Percentiles rank a stretch among this genome's conserved stretches.
Conservation (phyloP, 805 yeast genomes). For the Yarrowia porcina region DNA sequence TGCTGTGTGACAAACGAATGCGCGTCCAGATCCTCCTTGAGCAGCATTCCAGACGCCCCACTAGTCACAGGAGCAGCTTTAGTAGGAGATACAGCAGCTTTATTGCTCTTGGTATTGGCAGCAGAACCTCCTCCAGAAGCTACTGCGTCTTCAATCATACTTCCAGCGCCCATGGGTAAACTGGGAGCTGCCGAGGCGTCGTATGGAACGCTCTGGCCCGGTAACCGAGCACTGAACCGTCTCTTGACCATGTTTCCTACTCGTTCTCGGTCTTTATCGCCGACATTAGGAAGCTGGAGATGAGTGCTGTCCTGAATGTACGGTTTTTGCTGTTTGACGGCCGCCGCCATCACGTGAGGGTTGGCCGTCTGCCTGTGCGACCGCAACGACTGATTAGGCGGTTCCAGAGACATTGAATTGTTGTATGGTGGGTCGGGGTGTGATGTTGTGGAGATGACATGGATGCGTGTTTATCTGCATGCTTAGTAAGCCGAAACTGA, state of each 20-base stretch:
- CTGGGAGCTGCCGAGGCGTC: conserved; percentile 65
- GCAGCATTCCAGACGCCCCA: conserved; percentile 24
- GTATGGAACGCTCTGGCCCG: conserved; percentile 66
- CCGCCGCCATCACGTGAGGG: conserved; percentile 18
- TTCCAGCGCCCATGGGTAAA: conserved; percentile 71
- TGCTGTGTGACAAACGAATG: conserved; percentile 48
- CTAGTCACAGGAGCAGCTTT: conserved; percentile 9
- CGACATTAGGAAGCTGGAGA: conserved; percentile 31
- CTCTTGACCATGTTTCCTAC: conserved; percentile 34
- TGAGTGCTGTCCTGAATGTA: conserved; percentile 27
- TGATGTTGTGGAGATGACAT: neutral
- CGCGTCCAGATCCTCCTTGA: conserved; percentile 44
- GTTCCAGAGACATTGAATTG: neutral
- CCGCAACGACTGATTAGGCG: conserved; percentile 33
- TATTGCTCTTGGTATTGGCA: neutral
- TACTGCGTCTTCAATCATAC: conserved; percentile 54
- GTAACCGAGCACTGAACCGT: conserved; percentile 33
- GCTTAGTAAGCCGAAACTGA: too few species aligned
- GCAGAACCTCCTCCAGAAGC: neutral
- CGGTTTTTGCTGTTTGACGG: conserved; percentile 25
- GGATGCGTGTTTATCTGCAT: conserved; percentile 18
- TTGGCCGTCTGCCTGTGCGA: conserved; percentile 34
- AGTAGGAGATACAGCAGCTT: neutral
- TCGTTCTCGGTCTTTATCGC: conserved; percentile 32
- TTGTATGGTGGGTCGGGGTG: neutral